Base-by-base conservation (phyloP, 2,329 filamentous ascomycete genomes). In the Penicillium sp. region DNA sequence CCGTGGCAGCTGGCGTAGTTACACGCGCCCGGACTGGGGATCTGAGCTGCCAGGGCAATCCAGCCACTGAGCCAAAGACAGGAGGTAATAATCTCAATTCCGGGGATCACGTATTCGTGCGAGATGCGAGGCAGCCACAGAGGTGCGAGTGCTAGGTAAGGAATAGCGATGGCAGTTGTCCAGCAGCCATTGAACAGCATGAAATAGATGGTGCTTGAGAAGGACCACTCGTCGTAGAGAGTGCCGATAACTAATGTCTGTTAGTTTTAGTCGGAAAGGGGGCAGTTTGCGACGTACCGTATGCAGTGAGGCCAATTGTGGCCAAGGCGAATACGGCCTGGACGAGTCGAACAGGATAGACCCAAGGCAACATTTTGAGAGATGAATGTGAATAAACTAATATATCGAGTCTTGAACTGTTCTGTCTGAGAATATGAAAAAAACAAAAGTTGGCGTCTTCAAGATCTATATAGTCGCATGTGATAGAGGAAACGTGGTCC, bases 131-230 rank as follows among this genome's bases (percentile, higher is more conserved):
- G 53, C 9, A 57, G 42, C 47, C 50, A 56, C 3, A 60, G 14
- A 1, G 58, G 57, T 10, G 57, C 58, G n/a, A 59, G 55, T n/a
- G 53, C 58, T 9, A 60, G 42, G 48, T 60, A 60, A 18, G 58
- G 55, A 3, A 59, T 44, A 24, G 57, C 57, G 34, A 60, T 40
- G 31, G 44, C 54, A 20, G 49, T 39, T 34, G 58, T 60, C 58
- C 58, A 60, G 50, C 57, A 59, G 42, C 58, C 58, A 35, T 54
- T 55, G 52, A 60, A 60, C 24, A 59, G 57, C 55, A 59, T 57
- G 41, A 44, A 60, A 32, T 60, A 56, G 35, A 55, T 26, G 11
- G 52, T 47, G 26, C 49, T 59, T 6, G 55, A 58, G 55, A 58
- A 59, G 23, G 57, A 57, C 55, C 55, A 57, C 38, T 43, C 8